Conservation (phyloP, 768 basidiomycete species). For the Tricholoma bakamatsutake region DNA sequence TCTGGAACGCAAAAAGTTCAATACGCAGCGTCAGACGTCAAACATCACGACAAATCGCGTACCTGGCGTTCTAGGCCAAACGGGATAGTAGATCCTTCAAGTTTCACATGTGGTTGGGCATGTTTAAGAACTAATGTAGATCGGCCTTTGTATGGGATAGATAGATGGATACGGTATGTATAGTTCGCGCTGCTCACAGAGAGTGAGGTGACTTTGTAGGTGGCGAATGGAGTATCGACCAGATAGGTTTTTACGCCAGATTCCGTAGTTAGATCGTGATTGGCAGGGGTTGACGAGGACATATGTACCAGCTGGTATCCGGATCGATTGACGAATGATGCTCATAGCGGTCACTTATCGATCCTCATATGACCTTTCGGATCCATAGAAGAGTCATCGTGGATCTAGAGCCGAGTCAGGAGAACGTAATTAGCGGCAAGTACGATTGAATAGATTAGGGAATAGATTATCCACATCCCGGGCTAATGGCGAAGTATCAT, state of each 20-base stretch:
- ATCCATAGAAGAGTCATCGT: too few species aligned
- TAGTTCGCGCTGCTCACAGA: conserved; percentile 53
- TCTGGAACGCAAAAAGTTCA: conserved; percentile 14
- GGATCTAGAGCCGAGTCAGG: too few species aligned
- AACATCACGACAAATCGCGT: not conserved
- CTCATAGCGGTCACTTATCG: not conserved
- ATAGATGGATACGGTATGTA: conserved; percentile 47
- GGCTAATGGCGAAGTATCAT: too few species aligned
- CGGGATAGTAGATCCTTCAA: not conserved
- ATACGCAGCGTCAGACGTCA: not conserved
- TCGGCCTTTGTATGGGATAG: conserved; percentile 31
- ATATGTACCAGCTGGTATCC: not conserved
- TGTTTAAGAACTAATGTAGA: conserved; percentile 53
- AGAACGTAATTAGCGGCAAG: too few species aligned
- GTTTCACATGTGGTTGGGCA: conserved; percentile 27
- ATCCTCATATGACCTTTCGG: not conserved
- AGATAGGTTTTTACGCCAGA: conserved; percentile 39
- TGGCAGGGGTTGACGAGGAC: not conserved
- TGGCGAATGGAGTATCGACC: conserved; percentile 40
- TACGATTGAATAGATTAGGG: too few species aligned
- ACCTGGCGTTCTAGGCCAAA: conserved; percentile 1
- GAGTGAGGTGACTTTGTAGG: conserved; percentile 31
- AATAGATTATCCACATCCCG: too few species aligned
- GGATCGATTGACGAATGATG: too few species aligned
- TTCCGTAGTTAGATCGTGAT: conserved; percentile 26